These are phyloP conservation scores for Tulasnella sp. DNA, from an alignment of 768 basidiomycete genomes.

Conservation along the genomic window DNA sequence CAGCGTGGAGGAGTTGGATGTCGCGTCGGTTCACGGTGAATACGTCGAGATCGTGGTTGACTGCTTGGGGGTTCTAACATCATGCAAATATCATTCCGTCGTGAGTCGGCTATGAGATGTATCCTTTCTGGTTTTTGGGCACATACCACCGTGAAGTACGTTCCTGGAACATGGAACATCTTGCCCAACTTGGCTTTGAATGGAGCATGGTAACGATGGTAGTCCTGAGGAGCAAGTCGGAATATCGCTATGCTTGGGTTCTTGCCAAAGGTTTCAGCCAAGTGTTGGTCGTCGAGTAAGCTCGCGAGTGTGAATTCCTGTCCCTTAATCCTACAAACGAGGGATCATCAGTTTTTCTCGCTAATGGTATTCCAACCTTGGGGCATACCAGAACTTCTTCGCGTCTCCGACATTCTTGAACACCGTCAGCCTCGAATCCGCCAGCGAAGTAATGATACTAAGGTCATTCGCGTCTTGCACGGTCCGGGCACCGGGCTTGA, in stretches of 20 bases:
- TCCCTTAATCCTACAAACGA: slow-evolving; percentile 62
- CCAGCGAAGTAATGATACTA: slow-evolving; percentile 60
- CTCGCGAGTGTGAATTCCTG: slow-evolving; percentile 65
- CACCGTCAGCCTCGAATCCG: slow-evolving; percentile 76
- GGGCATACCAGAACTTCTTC: slow-evolving; percentile 64
- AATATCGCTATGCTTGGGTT: slow-evolving; percentile 60
- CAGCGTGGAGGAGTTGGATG: slow-evolving; percentile 55
- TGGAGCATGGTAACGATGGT: slow-evolving; percentile 79
- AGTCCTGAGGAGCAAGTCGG: slow-evolving; percentile 77
- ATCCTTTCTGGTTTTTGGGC: not conserved
- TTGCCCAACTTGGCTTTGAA: slow-evolving; percentile 58
- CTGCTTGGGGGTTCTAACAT: slow-evolving; percentile 70
- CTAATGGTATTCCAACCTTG: not conserved
- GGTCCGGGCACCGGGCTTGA: slow-evolving; percentile 63
- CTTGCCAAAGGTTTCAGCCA: slow-evolving; percentile 47
- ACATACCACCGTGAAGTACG: slow-evolving; percentile 62
- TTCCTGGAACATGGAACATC: slow-evolving; percentile 53
- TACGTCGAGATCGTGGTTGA: slow-evolving; percentile 70
- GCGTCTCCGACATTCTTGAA: slow-evolving; percentile 63
- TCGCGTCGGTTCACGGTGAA: slow-evolving; percentile 67
- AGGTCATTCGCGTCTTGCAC: slow-evolving; percentile 60
- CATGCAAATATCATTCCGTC: not conserved
- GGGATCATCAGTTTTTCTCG: not conserved
- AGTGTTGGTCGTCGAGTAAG: slow-evolving; percentile 55
- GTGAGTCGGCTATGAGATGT: not conserved